Conservation (phyloP, 1,139 yeast species). For the Taiozyma sp. region DNA sequence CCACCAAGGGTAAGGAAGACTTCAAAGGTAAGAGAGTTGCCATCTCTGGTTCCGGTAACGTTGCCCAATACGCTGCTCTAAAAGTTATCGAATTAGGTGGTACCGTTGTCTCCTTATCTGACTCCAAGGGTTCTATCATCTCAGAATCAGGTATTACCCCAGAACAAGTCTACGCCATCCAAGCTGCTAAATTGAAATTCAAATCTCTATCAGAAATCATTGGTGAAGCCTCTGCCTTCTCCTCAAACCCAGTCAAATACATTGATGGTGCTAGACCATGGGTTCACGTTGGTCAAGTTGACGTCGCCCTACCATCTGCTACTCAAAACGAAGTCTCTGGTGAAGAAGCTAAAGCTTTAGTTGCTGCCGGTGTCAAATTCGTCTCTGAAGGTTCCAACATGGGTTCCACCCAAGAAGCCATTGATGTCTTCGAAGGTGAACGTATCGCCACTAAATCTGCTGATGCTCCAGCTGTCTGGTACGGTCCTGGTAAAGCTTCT, state of each 20-base stretch:
- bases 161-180: conserved; percentile 74
- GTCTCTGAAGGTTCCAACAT: conserved; percentile 99
- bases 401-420: conserved; percentile 98
- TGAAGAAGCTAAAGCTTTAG: conserved; percentile 92
- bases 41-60: conserved; percentile 97
- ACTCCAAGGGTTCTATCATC: conserved; percentile 87
- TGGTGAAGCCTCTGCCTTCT: conserved; percentile 55
- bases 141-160: conserved; percentile 75
- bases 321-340: conserved; percentile 98
- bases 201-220: conserved; percentile 70
- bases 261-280: conserved; percentile 95
- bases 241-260: conserved; percentile 62
- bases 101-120: conserved; percentile 87
- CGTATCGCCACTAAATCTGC: conserved; percentile 49
- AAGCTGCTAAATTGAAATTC: conserved; percentile 78
- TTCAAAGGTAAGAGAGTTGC: conserved; percentile 93
- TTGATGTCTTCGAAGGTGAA: conserved; percentile 86
- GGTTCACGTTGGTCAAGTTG: conserved; percentile 87
- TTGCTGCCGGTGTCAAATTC: conserved; percentile 87
- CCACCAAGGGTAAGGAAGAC: conserved; percentile 82
- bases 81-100: conserved; percentile 98
- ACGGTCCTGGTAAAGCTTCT: conserved; percentile 99
- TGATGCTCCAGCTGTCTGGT: conserved; percentile 68
- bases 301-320: conserved; percentile 96
- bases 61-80: conserved; percentile 98